Conservation (phyloP, 2,329 filamentous ascomycete species). For the Aspergillus pseudoglaucus region DNA sequence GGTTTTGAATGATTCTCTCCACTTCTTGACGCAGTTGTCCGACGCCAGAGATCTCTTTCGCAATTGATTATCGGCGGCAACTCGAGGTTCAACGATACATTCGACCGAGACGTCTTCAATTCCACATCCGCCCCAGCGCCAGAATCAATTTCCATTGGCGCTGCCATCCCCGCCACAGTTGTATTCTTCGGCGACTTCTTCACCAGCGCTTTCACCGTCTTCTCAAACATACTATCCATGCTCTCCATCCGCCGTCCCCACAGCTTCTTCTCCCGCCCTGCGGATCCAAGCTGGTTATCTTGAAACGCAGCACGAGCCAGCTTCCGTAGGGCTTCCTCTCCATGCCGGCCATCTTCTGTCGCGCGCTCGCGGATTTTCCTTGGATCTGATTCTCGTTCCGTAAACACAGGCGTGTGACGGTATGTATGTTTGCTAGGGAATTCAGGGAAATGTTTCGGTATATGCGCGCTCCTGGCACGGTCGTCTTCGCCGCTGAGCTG, state of each 20-base stretch:
- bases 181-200: conserved; percentile 32
- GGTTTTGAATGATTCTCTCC: conserved; percentile 7
- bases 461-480: conserved; percentile 45
- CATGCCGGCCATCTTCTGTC: conserved; percentile 59
- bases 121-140: conserved; percentile 19
- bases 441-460: conserved; percentile 55
- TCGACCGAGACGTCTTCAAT: conserved; percentile 16
- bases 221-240: conserved; percentile 50
- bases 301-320: conserved; percentile 47
- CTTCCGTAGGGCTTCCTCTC: conserved; percentile 59
- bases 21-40: conserved; percentile 29
- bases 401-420: conserved; percentile 53
- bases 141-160: conserved; percentile 26
- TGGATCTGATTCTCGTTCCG: conserved; percentile 53
- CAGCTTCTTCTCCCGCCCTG: conserved; percentile 35
- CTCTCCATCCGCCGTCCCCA: conserved; percentile 34
- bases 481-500: conserved; percentile 44
- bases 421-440: conserved; percentile 61
- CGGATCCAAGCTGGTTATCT: conserved; percentile 34
- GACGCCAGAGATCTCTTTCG: conserved; percentile 53
- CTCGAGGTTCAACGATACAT: conserved; percentile 30
- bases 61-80: conserved; percentile 53
- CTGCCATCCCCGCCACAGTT: conserved; percentile 16
- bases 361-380: conserved; percentile 56
- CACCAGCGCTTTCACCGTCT: conserved; percentile 47